A percentile compares a stretch with the other conserved stretches of the same genome.
Evolutionary conservation across 2,329 filamentous ascomycete genomes (phyloP).

Genomic region (Pseudogymnoascus sp.): DNA sequence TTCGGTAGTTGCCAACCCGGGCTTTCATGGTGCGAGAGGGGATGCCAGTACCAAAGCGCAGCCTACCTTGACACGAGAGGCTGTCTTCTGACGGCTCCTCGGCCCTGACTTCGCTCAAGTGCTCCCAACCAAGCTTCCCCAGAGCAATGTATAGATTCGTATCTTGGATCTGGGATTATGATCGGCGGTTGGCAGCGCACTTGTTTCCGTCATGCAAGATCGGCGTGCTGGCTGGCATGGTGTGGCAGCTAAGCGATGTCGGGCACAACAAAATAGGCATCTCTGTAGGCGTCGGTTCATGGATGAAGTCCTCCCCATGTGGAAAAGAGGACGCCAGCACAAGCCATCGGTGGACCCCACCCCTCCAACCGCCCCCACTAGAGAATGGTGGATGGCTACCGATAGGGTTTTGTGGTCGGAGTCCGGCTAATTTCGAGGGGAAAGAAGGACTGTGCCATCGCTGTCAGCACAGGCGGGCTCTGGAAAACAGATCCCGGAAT

Average conservation of each 20-base stretch:
- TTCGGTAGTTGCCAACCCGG: not conserved
- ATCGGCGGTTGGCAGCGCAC: constrained; percentile 3
- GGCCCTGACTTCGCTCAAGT: not conserved
- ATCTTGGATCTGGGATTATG: constrained; percentile 1
- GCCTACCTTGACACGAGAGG: not conserved
- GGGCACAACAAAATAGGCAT: constrained; percentile 6
- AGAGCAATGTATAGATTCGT: not conserved
- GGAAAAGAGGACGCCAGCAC: not conserved
- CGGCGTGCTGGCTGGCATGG: not conserved
- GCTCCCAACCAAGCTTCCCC: not conserved
- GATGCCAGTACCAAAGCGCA: not conserved
- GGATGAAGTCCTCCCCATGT: not conserved
- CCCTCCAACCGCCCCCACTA: not conserved
- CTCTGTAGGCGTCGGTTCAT: not conserved
- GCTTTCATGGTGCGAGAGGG: not conserved
- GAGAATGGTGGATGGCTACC: constrained; percentile 1
- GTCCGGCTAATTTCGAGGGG: constrained; percentile 6
- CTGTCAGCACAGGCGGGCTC: not conserved
- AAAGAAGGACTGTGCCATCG: not conserved
- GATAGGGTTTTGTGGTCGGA: not conserved
- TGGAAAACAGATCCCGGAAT: not conserved
- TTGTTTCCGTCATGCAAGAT: constrained; percentile 6
- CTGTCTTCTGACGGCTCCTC: not conserved
- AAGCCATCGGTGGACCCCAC: not conserved
- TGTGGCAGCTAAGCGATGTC: constrained; percentile 2